These are phyloP conservation scores for Talaromyces marneffei DNA, from an alignment of 2,329 filamentous ascomycete species.

Conservation along the genomic window DNA sequence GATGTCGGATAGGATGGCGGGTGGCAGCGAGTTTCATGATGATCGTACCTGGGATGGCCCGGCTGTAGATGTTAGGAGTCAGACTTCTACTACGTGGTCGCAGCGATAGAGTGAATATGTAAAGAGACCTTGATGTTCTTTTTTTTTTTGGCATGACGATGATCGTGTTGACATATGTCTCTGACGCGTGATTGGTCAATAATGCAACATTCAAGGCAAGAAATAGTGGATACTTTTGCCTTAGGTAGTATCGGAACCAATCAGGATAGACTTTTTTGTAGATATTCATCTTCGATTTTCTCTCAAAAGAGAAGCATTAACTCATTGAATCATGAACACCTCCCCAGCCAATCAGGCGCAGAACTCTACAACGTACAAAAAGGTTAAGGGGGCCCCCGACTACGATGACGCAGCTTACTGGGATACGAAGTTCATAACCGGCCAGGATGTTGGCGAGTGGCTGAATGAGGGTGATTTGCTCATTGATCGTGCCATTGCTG, in stretches of 20 bases:
- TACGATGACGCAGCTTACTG: slow-evolving; percentile 31
- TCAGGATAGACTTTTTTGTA: background rate
- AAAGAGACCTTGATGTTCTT: background rate
- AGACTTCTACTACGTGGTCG: background rate
- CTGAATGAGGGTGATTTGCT: slow-evolving; percentile 30
- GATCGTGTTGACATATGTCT: background rate
- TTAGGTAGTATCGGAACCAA: too few relatives aligned
- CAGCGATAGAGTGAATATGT: background rate
- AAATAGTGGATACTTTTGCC: background rate
- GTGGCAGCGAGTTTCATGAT: background rate
- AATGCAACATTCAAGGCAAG: background rate
- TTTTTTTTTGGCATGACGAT: background rate
- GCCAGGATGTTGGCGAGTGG: slow-evolving; percentile 35
- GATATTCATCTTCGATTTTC: background rate
- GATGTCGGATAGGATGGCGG: background rate
- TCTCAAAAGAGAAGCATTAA: background rate
- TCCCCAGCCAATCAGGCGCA: background rate
- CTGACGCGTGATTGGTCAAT: background rate
- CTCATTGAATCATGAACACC: background rate
- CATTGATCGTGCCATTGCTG: slow-evolving; percentile 23
- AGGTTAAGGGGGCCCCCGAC: slow-evolving; percentile 22
- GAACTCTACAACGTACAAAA: background rate
- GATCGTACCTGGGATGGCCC: background rate
- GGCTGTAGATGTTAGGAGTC: slow-evolving; percentile 4
- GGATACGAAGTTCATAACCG: slow-evolving; percentile 31